A percentile compares a stretch with the other conserved stretches of the same genome.
phyloP scores from a whole-genome alignment of 129 eudicot species.

The sunflower (Helianthus annuus) region HanXRQr2.0-SUNRISE NC_035437.2:159670654-159671153 shows the following conservation, averaged over 20 bases:
- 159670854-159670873: too few species aligned
- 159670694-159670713: too few species aligned
- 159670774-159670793: too few species aligned
- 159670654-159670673: too few species aligned
- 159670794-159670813: too few species aligned
- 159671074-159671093: conserved; percentile 79
- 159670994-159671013: conserved; percentile 28
- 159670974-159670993: conserved; percentile 32
- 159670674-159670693: too few species aligned
- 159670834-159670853: too few species aligned
- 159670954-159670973: conserved; percentile 30
- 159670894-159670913: conserved; percentile 21
- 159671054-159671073: conserved; percentile 87
- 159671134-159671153: conserved; percentile 72
- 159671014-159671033: conserved; percentile 12
- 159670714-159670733: too few species aligned
- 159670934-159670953: conserved; percentile 24
- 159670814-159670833: too few species aligned
- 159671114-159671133: conserved; percentile 79
- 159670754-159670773: too few species aligned
- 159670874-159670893: not conserved
- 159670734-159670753: too few species aligned
- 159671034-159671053: conserved; percentile 19
- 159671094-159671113: conserved; percentile 82
- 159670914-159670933: conserved; percentile 23